Conservation (phyloP, 2,329 filamentous ascomycete species). For the Penicillium sp. region DNA sequence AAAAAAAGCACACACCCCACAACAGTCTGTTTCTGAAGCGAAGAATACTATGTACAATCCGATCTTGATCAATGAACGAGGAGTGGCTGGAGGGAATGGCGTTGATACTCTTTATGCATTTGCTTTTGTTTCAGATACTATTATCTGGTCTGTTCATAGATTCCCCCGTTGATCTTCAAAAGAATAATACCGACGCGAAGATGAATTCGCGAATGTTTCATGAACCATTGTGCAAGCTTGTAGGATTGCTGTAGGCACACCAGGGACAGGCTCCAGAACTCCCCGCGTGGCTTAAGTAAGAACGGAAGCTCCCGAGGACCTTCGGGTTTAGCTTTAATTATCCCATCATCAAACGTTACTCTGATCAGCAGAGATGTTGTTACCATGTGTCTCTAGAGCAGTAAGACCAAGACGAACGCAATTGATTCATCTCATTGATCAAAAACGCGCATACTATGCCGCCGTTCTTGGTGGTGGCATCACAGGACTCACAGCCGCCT, state of each 20-base stretch:
- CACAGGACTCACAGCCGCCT: slow-evolving; percentile 74
- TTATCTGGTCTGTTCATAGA: slow-evolving; percentile 24
- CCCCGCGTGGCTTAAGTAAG: slow-evolving; percentile 7
- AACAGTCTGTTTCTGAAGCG: slow-evolving; percentile 2
- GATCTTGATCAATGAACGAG: slow-evolving; percentile 20
- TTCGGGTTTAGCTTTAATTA: background rate
- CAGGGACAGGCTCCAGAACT: background rate
- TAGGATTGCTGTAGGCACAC: background rate
- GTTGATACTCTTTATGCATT: slow-evolving; percentile 26
- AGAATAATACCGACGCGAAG: slow-evolving; percentile 13
- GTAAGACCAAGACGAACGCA: slow-evolving; percentile 15
- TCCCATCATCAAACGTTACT: background rate
- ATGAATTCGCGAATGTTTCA: background rate
- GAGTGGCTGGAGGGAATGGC: slow-evolving; percentile 26
- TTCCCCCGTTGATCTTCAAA: slow-evolving; percentile 20
- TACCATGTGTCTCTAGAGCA: slow-evolving; percentile 23
- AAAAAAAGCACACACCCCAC: background rate
- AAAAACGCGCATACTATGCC: slow-evolving; percentile 43
- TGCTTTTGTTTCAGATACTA: slow-evolving; percentile 14
- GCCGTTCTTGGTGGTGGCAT: slow-evolving; percentile 79
- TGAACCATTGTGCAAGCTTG: background rate
- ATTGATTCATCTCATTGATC: slow-evolving; percentile 18
- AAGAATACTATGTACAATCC: slow-evolving; percentile 28
- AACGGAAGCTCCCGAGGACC: background rate
- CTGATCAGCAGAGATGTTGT: slow-evolving; percentile 25